Evolutionary conservation across 768 basidiomycete genomes (phyloP).

Genomic region (Leucocoprinus leucothites): DNA sequence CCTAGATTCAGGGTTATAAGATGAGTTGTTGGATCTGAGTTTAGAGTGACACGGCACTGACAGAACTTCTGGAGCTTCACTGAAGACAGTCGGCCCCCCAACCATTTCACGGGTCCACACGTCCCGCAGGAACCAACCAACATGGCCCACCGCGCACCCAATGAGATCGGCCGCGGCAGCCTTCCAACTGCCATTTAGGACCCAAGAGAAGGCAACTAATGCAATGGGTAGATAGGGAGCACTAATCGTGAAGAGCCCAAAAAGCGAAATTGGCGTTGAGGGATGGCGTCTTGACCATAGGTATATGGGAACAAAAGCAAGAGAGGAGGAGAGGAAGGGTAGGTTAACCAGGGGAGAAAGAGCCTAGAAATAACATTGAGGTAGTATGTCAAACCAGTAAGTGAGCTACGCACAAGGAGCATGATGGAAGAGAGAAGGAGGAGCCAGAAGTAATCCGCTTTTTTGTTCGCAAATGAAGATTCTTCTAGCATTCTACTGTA

Average conservation of each 20-base stretch:
- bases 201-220: conserved; percentile 84
- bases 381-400: background rate
- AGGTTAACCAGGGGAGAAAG: conserved; percentile 88
- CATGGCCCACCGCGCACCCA: conserved; percentile 84
- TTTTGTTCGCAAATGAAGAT: conserved; percentile 87
- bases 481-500: conserved; percentile 97
- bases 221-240: conserved; percentile 95
- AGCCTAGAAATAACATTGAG: conserved; percentile 36
- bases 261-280: conserved; percentile 91
- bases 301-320: conserved; percentile 95
- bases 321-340: conserved; percentile 89
- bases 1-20: conserved; percentile 28
- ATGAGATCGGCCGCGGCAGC: conserved; percentile 80
- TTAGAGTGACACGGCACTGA: conserved; percentile 36
- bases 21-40: background rate
- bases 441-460: conserved; percentile 96
- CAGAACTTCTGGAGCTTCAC: conserved; percentile 68
- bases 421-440: conserved; percentile 79
- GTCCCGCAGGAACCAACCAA: conserved; percentile 82
- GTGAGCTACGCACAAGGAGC: conserved; percentile 63
- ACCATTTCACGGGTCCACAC: conserved; percentile 89
- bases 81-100: conserved; percentile 69
- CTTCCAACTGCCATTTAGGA: conserved; percentile 78
- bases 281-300: conserved; percentile 96
- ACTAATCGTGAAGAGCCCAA: conserved; percentile 91